phyloP scores from a whole-genome alignment of 768 basidiomycete genomes.

The Panellus pusillus region DNA sequence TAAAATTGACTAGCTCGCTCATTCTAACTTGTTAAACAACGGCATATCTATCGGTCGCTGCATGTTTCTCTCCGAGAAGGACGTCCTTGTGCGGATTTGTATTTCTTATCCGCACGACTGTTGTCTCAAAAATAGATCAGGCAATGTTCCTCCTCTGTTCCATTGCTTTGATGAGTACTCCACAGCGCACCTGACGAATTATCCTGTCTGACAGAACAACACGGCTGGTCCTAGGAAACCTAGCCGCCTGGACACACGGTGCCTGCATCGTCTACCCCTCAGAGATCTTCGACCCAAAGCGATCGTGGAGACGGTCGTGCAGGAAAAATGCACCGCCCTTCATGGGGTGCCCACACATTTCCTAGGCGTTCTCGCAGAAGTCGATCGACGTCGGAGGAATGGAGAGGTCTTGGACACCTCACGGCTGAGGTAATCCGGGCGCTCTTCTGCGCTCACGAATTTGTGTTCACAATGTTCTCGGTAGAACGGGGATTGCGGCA shows the following conservation, averaged over 20 bases:
- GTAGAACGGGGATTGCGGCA: constrained; percentile 80
- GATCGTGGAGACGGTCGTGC: constrained; percentile 68
- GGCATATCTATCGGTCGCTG: constrained; percentile 65
- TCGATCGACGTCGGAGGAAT: constrained; percentile 49
- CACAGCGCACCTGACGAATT: neutral
- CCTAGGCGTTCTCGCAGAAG: constrained; percentile 68
- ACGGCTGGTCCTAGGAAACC: constrained; percentile 82
- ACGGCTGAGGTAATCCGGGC: constrained; percentile 42
- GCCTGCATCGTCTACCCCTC: constrained; percentile 77
- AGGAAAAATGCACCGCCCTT: constrained; percentile 72
- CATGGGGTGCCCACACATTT: constrained; percentile 90
- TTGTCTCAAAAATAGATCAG: constrained; percentile 33
- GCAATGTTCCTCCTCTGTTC: constrained; percentile 82
- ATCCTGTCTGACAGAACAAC: constrained; percentile 22
- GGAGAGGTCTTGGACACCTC: constrained; percentile 51
- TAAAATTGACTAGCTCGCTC: constrained; percentile 59
- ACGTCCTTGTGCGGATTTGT: constrained; percentile 60
- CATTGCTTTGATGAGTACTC: constrained; percentile 85
- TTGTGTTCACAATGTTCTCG: neutral
- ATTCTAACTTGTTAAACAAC: constrained; percentile 79
- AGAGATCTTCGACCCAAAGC: constrained; percentile 57
- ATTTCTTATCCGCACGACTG: neutral
- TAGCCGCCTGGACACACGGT: constrained; percentile 75
- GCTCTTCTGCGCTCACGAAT: neutral
- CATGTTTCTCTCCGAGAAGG: constrained; percentile 66